Conservation (phyloP, 805 yeast genomes). For the Candida parachauliodes region DNA sequence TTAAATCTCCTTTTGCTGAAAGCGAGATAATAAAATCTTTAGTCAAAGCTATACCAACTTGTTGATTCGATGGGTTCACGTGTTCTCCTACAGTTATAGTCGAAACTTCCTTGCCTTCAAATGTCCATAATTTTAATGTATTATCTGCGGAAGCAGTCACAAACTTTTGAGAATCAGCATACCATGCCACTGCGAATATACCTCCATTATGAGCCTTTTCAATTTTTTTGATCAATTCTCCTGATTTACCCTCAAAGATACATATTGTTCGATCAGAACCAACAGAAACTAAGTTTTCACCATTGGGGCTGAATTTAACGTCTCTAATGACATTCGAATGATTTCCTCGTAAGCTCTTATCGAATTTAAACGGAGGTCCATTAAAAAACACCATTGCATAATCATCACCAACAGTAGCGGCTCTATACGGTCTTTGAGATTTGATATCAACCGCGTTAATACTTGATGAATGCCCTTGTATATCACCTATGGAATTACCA, state of each 20-base stretch:
- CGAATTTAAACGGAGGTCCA: slow-evolving; percentile 94
- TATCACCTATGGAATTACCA: slow-evolving; percentile 96
- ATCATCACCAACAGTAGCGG: slow-evolving; percentile 91
- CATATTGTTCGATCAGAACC: slow-evolving; percentile 80
- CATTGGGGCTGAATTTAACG: slow-evolving; percentile 79
- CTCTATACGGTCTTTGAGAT: slow-evolving; percentile 86
- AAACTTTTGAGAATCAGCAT: slow-evolving; percentile 49
- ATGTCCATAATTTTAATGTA: slow-evolving; percentile 63
- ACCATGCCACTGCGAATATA: slow-evolving; percentile 75
- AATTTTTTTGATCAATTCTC: slow-evolving; percentile 60
- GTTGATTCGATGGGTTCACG: slow-evolving; percentile 56
- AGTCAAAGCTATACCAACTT: slow-evolving; percentile 76
- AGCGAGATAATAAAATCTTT: slow-evolving; percentile 59
- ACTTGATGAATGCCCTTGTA: slow-evolving; percentile 83
- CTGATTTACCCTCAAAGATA: slow-evolving; percentile 83
- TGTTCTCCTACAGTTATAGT: slow-evolving; percentile 47
- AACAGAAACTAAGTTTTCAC: slow-evolving; percentile 68
- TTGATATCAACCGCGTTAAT: slow-evolving; percentile 82
- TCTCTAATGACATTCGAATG: slow-evolving; percentile 80
- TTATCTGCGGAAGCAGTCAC: slow-evolving; percentile 85
- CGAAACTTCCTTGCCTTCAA: slow-evolving; percentile 35
- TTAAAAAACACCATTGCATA: slow-evolving; percentile 75
- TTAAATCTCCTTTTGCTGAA: slow-evolving; percentile 68
- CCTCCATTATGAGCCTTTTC: slow-evolving; percentile 69
- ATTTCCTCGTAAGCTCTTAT: slow-evolving; percentile 63